Base-by-base conservation (phyloP, 305 asterid species). In the Fraxinus paxiana region DNA sequence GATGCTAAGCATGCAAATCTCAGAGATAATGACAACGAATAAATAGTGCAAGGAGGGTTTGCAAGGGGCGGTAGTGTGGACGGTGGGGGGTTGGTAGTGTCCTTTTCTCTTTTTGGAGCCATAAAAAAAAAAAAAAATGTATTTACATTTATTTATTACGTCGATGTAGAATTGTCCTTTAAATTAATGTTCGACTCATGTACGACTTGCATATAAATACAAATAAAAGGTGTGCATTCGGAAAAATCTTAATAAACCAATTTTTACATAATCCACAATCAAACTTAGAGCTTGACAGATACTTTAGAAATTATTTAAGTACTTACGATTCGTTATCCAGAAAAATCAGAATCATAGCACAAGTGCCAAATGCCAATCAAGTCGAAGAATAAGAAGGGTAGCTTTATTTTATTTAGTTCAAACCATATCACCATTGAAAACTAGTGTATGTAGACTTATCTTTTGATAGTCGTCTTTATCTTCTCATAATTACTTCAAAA, bases 1-100 rank as follows among this genome's bases (percentile, higher is more conserved):
- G 82, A 79, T 79, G 20, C 56, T 12, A 71, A 30, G 56, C 56
- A 12, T 18, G 51, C 76, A 70, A 18, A 71, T 79, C 82, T 70
- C 31, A 70, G 38, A 79, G 77, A 69, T 18, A 70, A 8, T 46
- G 82, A 46, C 71, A 38, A 79, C 41, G 70, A 18, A 70, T 63
- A 4, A 41, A 28, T 67, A 37, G 24, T n/a, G 67, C 46, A 7
- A 33, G 41, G 48, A 33, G 10, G 41, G 37, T 28, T 69, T 69
- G 75, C 38, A 26, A 24, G 77, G 70, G n/a, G 35, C 12, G 35
- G 17, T 65, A 6, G 37, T 10, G 38, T 28, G 37, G 22, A 12
- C 73, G 73, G 35, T 65, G 31, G 34, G 72, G 73, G 18, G 43
- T 65, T 8, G 71, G 71, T 20, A 73, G 35, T 20, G 54, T 24